Conservation (phyloP, 2,329 filamentous ascomycete genomes). For the Aspergillus fructus region DNA sequence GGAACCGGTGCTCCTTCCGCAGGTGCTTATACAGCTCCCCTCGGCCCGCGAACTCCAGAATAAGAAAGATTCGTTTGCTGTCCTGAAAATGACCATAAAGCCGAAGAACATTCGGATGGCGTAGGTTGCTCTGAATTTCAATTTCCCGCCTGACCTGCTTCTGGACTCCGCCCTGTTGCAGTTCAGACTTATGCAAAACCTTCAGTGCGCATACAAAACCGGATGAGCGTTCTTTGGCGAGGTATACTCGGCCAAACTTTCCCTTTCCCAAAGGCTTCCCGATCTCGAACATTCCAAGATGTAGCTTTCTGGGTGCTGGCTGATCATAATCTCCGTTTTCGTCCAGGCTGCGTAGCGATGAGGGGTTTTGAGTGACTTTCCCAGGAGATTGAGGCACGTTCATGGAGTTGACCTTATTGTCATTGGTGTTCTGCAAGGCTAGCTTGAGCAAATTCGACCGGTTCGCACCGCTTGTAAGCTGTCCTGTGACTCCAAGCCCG, state of each 20-base stretch:
- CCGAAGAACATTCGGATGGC: slow-evolving; percentile 81
- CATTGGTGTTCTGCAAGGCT: slow-evolving; percentile 75
- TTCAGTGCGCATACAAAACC: slow-evolving; percentile 86
- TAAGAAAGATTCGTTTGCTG: slow-evolving; percentile 81
- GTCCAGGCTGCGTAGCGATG: slow-evolving; percentile 48
- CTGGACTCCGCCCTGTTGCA: slow-evolving; percentile 77
- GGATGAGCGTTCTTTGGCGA: slow-evolving; percentile 74
- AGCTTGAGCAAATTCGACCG: slow-evolving; percentile 84
- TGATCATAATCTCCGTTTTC: slow-evolving; percentile 52
- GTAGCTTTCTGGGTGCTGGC: slow-evolving; percentile 62
- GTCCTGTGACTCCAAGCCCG: slow-evolving; percentile 46
- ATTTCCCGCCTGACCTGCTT: slow-evolving; percentile 86
- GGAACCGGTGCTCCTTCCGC: slow-evolving; percentile 73
- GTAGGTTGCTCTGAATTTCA: slow-evolving; percentile 83
- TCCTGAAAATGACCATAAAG: slow-evolving; percentile 89
- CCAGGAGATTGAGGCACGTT: slow-evolving; percentile 59
- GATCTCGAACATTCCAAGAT: slow-evolving; percentile 93
- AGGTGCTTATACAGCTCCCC: slow-evolving; percentile 88
- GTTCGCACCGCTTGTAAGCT: slow-evolving; percentile 52
- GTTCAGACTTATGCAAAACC: slow-evolving; percentile 79
- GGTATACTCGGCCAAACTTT: slow-evolving; percentile 83
- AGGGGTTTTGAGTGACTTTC: slow-evolving; percentile 55
- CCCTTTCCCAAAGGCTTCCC: slow-evolving; percentile 82
- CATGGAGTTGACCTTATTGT: slow-evolving; percentile 56
- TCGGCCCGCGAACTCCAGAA: slow-evolving; percentile 81